Percentiles rank a stretch among this genome's conserved stretches.
Evolutionary conservation across 2,329 filamentous ascomycete genomes (phyloP).

Genomic region (Teratosphaeria zuluensis): DNA sequence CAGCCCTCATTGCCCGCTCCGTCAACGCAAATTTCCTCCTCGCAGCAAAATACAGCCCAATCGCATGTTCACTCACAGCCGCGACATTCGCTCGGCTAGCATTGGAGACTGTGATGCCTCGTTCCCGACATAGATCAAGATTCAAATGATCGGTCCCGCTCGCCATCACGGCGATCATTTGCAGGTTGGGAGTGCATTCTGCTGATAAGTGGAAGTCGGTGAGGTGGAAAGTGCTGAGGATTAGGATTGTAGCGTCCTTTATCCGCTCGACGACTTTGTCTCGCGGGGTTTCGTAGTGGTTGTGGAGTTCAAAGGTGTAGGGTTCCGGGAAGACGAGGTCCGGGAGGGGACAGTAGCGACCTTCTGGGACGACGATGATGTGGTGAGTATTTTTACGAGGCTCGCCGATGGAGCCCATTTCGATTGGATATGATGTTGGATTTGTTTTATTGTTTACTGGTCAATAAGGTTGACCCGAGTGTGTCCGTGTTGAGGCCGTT

Average conservation of each 20-base stretch:
- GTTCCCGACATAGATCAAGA: conserved; percentile 31
- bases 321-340: not conserved
- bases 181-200: not conserved
- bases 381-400: not conserved
- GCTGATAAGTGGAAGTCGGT: not conserved
- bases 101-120: conserved; percentile 38
- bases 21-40: conserved; percentile 33
- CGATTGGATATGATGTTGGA: not conserved
- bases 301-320: not conserved
- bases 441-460: too few species aligned
- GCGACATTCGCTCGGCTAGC: conserved; percentile 38
- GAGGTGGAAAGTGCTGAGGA: not conserved
- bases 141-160: conserved; percentile 40
- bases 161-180: not conserved
- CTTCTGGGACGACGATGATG: not conserved
- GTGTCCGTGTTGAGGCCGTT: too few species aligned
- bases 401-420: not conserved
- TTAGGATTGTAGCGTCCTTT: conserved; percentile 36
- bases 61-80: conserved; percentile 41
- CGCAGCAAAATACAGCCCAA: conserved; percentile 41
- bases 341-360: not conserved
- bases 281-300: not conserved
- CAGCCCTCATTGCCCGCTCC: conserved; percentile 25
- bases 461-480: too few species aligned
- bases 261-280: conserved; percentile 24